These are phyloP conservation scores for Penicillium rolfsii DNA, from an alignment of 2,329 filamentous ascomycete species.

Conservation along the genomic window DNA sequence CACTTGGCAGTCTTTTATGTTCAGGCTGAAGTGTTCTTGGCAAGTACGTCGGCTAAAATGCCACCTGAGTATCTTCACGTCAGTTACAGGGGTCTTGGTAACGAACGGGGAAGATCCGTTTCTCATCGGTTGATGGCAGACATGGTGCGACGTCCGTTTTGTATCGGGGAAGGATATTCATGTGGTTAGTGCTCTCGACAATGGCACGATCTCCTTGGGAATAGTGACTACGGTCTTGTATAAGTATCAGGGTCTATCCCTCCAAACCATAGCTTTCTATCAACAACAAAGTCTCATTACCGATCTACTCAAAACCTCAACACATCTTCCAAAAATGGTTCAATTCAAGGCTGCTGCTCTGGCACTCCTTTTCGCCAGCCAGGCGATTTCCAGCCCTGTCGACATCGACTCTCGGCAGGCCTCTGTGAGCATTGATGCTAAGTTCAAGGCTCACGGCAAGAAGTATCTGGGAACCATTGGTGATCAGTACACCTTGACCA, in stretches of 20 bases:
- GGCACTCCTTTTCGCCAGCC: constrained; percentile 13
- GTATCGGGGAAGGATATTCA: constrained; percentile 5
- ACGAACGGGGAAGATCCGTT: neutral
- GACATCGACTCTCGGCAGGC: constrained; percentile 10
- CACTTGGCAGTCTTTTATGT: neutral
- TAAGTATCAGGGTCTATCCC: neutral
- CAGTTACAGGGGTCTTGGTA: neutral
- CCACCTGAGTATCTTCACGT: neutral
- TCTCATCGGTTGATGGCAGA: neutral
- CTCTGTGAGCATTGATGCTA: constrained; percentile 53
- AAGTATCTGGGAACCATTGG: constrained; percentile 65
- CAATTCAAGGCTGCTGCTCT: constrained; percentile 14
- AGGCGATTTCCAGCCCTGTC: constrained; percentile 5
- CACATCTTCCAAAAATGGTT: constrained; percentile 9
- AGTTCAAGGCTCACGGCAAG: constrained; percentile 61
- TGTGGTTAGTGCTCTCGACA: neutral
- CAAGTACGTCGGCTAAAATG: neutral
- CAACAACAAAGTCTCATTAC: neutral
- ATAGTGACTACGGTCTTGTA: neutral
- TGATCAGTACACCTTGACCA: constrained; percentile 57
- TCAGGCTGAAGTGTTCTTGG: neutral
- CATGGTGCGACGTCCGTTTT: constrained; percentile 6
- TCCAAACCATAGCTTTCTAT: neutral
- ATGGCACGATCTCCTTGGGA: neutral
- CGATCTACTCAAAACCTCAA: neutral